Percentiles rank a stretch among this genome's conserved stretches.
phyloP scores from a whole-genome alignment of 2,329 filamentous ascomycete genomes.

The Hypoxylon sp. region DNA sequence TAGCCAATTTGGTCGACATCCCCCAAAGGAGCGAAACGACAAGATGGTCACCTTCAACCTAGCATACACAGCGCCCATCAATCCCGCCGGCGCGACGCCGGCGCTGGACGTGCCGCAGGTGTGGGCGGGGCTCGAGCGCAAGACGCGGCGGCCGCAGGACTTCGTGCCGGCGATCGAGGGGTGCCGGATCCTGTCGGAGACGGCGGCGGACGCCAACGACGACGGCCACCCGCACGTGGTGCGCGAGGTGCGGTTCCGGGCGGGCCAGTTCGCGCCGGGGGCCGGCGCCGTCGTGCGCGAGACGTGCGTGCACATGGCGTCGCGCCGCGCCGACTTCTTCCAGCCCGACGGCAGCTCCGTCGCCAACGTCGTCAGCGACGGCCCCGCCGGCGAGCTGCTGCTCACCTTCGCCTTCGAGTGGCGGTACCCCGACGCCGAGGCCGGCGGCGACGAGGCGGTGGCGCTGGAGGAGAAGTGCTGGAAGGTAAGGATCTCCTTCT shows the following conservation, averaged over 20 bases:
- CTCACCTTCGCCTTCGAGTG: constrained; percentile 51
- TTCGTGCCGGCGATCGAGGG: constrained; percentile 49
- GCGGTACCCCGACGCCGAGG: constrained; percentile 43
- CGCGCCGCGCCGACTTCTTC: constrained; percentile 47
- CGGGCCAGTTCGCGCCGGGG: constrained; percentile 18
- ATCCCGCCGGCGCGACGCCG: constrained; percentile 44
- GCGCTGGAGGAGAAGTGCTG: constrained; percentile 40
- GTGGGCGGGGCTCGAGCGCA: constrained; percentile 49
- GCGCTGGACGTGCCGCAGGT: constrained; percentile 45
- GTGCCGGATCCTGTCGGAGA: constrained; percentile 44
- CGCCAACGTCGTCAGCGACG: constrained; percentile 46
- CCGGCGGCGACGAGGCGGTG: constrained; percentile 40
- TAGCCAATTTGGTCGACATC: neutral
- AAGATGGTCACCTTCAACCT: constrained; percentile 48
- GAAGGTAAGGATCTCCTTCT: constrained; percentile 35
- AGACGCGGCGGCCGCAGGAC: constrained; percentile 47
- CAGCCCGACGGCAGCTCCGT: constrained; percentile 49
- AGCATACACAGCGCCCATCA: constrained; percentile 49
- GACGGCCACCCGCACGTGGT: constrained; percentile 40
- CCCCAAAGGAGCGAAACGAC: neutral
- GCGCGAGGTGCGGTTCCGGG: constrained; percentile 44
- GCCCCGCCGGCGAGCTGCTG: constrained; percentile 42
- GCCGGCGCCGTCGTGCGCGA: constrained; percentile 39
- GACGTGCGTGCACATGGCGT: constrained; percentile 44
- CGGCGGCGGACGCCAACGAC: constrained; percentile 15